Base-by-base conservation (phyloP, 148 eudicot genomes). In the Simmondsia chinensis region DNA sequence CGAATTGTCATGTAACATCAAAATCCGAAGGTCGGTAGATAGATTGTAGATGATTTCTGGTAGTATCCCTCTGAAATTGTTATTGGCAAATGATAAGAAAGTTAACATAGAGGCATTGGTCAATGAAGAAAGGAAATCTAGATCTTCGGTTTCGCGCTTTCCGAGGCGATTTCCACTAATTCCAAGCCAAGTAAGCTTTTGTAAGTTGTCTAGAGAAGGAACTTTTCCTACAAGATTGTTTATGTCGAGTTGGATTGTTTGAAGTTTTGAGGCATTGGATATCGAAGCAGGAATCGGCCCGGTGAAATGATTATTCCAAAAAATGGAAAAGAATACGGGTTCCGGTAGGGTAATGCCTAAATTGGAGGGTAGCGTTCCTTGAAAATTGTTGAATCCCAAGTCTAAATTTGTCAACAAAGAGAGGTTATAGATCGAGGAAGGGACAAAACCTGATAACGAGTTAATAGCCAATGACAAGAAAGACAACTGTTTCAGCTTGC, bases 21-120 rank as follows among this genome's bases (percentile, higher is more conserved):
- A 42, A 7, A n/a, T 14, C 21, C 10, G 9, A 5, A 54, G 64
- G 28, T 29, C 18, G 21, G 44, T 53, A 2, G 76, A 59, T 27
- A 75, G 70, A 36, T 70, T 70, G 13, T 50, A 31, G 3, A 75
- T 20, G 11, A 50, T 22, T 14, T 14, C 12, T 1, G 80, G 80
- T 19, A 75, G 21, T 1, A 5, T 25, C 22, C 80, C 80, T 21
- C 13, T 42, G 44, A 70, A 55, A 19, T 51, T 33, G 15, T 75
- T 70, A 2, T 0, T 0, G n/a, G 25, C 18, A 11, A 70, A 11
- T 2, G 14, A 34, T n/a, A 74, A 23, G 1, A 0, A 0, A 3
- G 13, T 2, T 21, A 75, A 55, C 21, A 7, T 55, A 37, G 60
- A 63, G 12, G 66, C 64, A 40, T 75, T 66, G 20, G 25, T 22